Conservation (phyloP, 805 yeast species). For the Wickerhamomyces tratensis region DNA sequence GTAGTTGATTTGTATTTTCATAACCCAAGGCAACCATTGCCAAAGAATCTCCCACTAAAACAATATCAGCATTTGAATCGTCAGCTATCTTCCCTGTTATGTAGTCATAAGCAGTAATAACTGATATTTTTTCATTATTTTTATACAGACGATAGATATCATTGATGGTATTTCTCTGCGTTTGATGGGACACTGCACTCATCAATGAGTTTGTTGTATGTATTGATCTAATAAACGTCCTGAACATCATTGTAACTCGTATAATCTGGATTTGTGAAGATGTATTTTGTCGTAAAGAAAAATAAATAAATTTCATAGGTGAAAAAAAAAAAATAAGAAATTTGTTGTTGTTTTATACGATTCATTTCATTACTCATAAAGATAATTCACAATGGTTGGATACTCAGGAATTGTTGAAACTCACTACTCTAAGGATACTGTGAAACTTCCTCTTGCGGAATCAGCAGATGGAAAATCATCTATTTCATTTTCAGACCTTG, state of each 20-base stretch:
- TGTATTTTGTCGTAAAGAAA: no score
- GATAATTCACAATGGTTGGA: slow-evolving; percentile 15
- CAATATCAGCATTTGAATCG: slow-evolving; percentile 53
- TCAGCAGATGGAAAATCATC: slow-evolving; percentile 7
- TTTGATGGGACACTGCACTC: background rate
- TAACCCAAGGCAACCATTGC: slow-evolving; percentile 90
- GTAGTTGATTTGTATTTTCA: slow-evolving; percentile 61
- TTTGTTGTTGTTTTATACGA: background rate
- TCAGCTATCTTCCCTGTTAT: slow-evolving; percentile 68
- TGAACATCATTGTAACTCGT: no score
- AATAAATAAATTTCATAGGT: no score
- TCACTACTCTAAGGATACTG: slow-evolving; percentile 15
- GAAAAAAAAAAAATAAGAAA: no score
- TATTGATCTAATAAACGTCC: no score
- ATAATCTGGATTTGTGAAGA: no score
- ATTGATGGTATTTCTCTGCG: slow-evolving; percentile 22
- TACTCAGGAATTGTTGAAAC: slow-evolving; percentile 17
- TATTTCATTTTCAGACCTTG: slow-evolving; percentile 13
- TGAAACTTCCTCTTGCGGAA: slow-evolving; percentile 14
- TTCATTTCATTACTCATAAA: no score
- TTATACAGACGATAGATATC: slow-evolving; percentile 26
- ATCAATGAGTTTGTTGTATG: background rate
- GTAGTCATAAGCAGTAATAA: slow-evolving; percentile 83
- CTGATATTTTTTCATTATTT: slow-evolving; percentile 31
- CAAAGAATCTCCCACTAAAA: slow-evolving; percentile 84